phyloP scores from a whole-genome alignment of 2,329 filamentous ascomycete genomes.

The Colletotrichum noveboracense region DNA sequence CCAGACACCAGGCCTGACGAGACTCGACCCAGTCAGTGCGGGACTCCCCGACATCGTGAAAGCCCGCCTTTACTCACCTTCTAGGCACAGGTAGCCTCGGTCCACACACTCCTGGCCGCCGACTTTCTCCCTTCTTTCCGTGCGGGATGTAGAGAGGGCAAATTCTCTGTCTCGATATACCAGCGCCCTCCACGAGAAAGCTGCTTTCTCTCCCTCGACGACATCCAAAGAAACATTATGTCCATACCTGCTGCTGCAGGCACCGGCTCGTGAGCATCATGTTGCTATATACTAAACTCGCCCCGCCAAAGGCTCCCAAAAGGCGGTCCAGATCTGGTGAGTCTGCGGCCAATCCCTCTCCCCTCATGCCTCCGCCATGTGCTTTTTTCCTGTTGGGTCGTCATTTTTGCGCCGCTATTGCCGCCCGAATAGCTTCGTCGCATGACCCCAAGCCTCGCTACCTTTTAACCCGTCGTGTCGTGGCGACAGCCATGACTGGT shows the following conservation, averaged over 20 bases:
- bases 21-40: background rate
- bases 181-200: constrained; percentile 3
- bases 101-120: constrained; percentile 7
- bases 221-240: constrained; percentile 4
- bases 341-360: constrained; percentile 28
- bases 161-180: background rate
- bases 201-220: background rate
- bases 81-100: constrained; percentile 15
- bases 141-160: constrained; percentile 17
- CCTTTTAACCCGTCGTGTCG: background rate
- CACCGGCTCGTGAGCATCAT: constrained; percentile 38
- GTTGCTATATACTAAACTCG: constrained; percentile 64
- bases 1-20: background rate
- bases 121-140: background rate
- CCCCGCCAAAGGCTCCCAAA: constrained; percentile 63
- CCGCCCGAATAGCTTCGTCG: constrained; percentile 15
- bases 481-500: background rate
- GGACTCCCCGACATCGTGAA: constrained; percentile 17
- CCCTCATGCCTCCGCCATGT: background rate
- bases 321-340: constrained; percentile 64
- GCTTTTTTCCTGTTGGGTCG: background rate
- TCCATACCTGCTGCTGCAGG: constrained; percentile 15
- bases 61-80: constrained; percentile 13
- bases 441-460: background rate
- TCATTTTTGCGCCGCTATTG: background rate